Evolutionary conservation across 2,329 filamentous ascomycete genomes (phyloP), one percentile per base, ranked within the genome.

Genomic region (Cladosporium cucumerinum): DNA sequence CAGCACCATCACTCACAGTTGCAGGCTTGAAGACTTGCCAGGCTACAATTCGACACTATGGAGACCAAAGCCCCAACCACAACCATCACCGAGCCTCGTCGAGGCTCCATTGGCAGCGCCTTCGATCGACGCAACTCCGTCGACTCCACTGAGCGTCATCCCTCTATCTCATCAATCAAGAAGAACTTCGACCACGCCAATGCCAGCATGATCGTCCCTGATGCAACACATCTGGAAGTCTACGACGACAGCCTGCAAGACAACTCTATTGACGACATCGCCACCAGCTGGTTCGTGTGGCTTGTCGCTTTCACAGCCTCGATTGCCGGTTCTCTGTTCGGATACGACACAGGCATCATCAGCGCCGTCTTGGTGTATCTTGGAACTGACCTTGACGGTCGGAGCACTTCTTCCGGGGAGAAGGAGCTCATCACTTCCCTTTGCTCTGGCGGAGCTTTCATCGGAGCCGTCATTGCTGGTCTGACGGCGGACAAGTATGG

Each of bases 371-470:
- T 79, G 14, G 77, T 79, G 12, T 76, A 73, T 0, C 73, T 78
- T 30, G 75, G 76, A 18, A 74, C 61, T 2, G 74, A 72, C 14
- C 72, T 78, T 18, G 64, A 66, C 26, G 73, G 74, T 32, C 71
- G 71, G 30, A 66, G 68, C 34, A 69, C 75, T 49, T 72, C 65
- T 8, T 72, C 74, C 11, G 72, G 69, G 3, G 76, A 79, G 67
- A 74, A 78, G 63, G 77, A 78, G 65, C 71, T 76, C 7, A 75
- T 78, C 51, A 78, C 77, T n/a, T 75, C 75, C 14, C 70, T 79
- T 39, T 76, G 74, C 46, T 76, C 75, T 23, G 76, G 73, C 14
- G 77, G 75, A 28, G 77, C 77, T 7, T 73, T 78, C 43, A 68
- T 78, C 34, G 77, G 77, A 25, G 75, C 75, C 10, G 72, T 78